Evolutionary conservation across 306 rosid species (phyloP).

Genomic region (Acacia confusa): DNA sequence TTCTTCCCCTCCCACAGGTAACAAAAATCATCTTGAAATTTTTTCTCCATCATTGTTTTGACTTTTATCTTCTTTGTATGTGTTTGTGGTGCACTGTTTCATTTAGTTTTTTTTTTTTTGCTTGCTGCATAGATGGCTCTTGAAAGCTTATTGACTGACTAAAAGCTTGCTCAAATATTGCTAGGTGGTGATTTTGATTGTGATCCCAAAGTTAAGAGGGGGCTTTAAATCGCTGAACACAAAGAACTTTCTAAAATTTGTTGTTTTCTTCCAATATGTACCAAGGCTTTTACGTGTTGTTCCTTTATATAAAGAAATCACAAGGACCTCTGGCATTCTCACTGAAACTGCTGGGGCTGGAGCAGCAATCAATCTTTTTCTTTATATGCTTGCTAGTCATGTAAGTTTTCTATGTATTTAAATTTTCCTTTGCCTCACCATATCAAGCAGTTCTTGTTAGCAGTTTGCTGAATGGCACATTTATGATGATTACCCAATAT

Average conservation of each 20-base stretch:
- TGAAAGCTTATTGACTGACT: slow-evolving; percentile 22
- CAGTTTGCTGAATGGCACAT: not conserved
- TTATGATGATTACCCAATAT: slow-evolving; percentile 2
- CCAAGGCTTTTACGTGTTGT: slow-evolving; percentile 79
- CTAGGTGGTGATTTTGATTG: slow-evolving; percentile 70
- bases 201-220: slow-evolving; percentile 62
- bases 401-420: slow-evolving; percentile 53
- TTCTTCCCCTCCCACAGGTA: slow-evolving; percentile 98
- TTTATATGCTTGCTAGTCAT: slow-evolving; percentile 83
- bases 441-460: not conserved
- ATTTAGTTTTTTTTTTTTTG: not conserved
- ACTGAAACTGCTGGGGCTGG: slow-evolving; percentile 94
- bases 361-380: slow-evolving; percentile 76
- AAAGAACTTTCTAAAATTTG: slow-evolving; percentile 75
- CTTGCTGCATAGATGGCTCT: not conserved
- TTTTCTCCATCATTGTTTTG: not conserved
- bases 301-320: slow-evolving; percentile 89
- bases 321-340: slow-evolving; percentile 93
- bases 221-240: slow-evolving; percentile 69
- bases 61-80: slow-evolving; percentile 4
- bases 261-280: slow-evolving; percentile 77
- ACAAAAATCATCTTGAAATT: slow-evolving; percentile 20
- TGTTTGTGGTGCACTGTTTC: not conserved
- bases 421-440: too few species aligned
- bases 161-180: slow-evolving; percentile 28